Conservation (phyloP, 805 yeast species). For the Saccharomycopsis selenospora region DNA sequence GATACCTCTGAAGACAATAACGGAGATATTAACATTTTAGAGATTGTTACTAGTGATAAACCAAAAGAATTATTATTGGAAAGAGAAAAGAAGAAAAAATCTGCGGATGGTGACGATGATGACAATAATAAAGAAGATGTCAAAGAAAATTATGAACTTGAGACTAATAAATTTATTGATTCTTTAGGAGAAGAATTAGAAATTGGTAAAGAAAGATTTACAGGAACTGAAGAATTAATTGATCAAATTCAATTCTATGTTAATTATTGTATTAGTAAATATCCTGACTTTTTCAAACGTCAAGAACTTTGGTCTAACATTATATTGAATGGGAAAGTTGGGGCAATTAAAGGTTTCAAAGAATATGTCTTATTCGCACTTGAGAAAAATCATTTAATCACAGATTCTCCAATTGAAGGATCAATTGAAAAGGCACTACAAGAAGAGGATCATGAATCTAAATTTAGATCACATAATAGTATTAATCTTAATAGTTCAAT, state of each 20-base stretch:
- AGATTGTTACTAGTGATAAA: slow-evolving; percentile 72
- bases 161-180: slow-evolving; percentile 65
- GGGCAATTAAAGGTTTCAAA: slow-evolving; percentile 66
- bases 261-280: slow-evolving; percentile 27
- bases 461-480: slow-evolving; percentile 28
- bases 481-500: slow-evolving; percentile 22
- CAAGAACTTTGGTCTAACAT: slow-evolving; percentile 83
- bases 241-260: slow-evolving; percentile 47
- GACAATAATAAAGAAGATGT: slow-evolving; percentile 31
- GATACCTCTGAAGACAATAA: slow-evolving; percentile 46
- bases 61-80: slow-evolving; percentile 64
- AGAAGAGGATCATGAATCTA: slow-evolving; percentile 26
- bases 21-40: slow-evolving; percentile 81
- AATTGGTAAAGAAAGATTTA: slow-evolving; percentile 87
- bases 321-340: slow-evolving; percentile 71
- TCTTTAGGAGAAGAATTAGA: slow-evolving; percentile 44
- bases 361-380: slow-evolving; percentile 59
- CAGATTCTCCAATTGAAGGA: slow-evolving; percentile 21
- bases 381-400: slow-evolving; percentile 46
- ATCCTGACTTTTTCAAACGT: slow-evolving; percentile 53
- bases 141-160: slow-evolving; percentile 54
- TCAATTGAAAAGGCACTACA: slow-evolving; percentile 17
- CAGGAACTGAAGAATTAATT: slow-evolving; percentile 62
- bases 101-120: slow-evolving; percentile 21
- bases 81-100: slow-evolving; percentile 41